Evolutionary conservation across 495 filamentous ascomycete species (phyloP).

Genomic region (Bombardia bombarda): DNA sequence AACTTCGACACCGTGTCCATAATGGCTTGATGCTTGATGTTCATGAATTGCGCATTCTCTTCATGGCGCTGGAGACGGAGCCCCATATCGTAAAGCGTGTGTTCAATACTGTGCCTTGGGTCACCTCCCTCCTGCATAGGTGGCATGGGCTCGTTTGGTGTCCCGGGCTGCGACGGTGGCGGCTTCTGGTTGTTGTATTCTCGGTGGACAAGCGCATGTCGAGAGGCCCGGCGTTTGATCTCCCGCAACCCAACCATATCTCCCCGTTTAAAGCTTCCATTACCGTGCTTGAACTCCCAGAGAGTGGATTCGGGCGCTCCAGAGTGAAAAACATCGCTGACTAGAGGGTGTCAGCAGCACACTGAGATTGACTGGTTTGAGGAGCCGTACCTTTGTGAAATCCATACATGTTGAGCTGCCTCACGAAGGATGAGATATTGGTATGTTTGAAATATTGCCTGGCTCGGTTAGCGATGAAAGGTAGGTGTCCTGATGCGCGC

Average conservation of each 20-base stretch:
- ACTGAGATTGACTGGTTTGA: background rate
- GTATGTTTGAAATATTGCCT: conserved; percentile 98
- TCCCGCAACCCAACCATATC: conserved; percentile 87
- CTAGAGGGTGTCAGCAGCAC: conserved; percentile 38
- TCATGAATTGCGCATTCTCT: conserved; percentile 70
- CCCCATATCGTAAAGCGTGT: conserved; percentile 73
- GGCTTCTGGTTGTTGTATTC: conserved; percentile 87
- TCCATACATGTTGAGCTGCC: conserved; percentile 98
- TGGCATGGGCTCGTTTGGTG: conserved; percentile 71
- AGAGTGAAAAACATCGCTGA: conserved; percentile 97
- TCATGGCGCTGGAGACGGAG: conserved; percentile 70
- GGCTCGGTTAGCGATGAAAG: conserved; percentile 8
- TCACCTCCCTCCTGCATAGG: conserved; percentile 63
- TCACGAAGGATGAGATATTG: conserved; percentile 96
- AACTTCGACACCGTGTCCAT: conserved; percentile 73
- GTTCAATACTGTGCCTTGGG: conserved; percentile 70
- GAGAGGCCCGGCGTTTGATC: conserved; percentile 93
- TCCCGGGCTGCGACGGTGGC: conserved; percentile 66
- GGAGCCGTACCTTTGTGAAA: conserved; percentile 87
- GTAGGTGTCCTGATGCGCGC: background rate
- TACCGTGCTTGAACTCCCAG: conserved; percentile 99
- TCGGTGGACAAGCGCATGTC: conserved; percentile 89
- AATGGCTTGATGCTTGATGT: conserved; percentile 71
- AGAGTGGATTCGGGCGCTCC: conserved; percentile 90
- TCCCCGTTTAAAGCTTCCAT: conserved; percentile 92